Evolutionary conservation across 768 basidiomycete species (phyloP).

Genomic region (Lenzites betulinus): DNA sequence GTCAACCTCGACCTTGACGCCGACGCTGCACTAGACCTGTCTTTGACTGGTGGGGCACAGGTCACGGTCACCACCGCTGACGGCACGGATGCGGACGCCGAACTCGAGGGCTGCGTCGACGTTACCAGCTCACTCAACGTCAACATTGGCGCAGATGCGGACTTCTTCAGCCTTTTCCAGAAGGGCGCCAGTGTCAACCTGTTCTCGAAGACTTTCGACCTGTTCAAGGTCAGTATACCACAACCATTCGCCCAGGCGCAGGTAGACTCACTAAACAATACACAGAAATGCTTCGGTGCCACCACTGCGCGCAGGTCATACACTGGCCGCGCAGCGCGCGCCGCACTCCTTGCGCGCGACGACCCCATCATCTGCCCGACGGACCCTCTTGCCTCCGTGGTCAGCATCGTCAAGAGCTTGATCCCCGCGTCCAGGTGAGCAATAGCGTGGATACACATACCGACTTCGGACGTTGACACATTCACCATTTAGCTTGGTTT

Average conservation of each 20-base stretch:
- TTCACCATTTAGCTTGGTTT: neutral
- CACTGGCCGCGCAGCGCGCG: conserved; percentile 7
- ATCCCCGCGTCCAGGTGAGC: conserved; percentile 15
- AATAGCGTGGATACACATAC: no score
- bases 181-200: conserved; percentile 19
- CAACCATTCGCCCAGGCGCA: neutral
- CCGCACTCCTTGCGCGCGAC: neutral
- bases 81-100: conserved; percentile 15
- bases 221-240: conserved; percentile 25
- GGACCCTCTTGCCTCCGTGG: neutral
- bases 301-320: conserved; percentile 13
- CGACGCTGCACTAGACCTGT: conserved; percentile 30
- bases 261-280: neutral
- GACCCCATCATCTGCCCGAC: conserved; percentile 6
- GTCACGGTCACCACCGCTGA: neutral
- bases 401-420: conserved; percentile 8
- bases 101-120: conserved; percentile 26
- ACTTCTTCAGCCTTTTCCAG: conserved; percentile 28
- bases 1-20: conserved; percentile 45
- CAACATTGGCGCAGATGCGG: conserved; percentile 24
- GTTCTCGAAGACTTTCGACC: conserved; percentile 26
- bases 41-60: conserved; percentile 20
- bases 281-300: conserved; percentile 26
- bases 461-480: neutral
- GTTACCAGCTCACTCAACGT: conserved; percentile 25